These are phyloP conservation scores for Escovopsis sp. DNA, from an alignment of 2,329 filamentous ascomycete species.

Conservation along the genomic window DNA sequence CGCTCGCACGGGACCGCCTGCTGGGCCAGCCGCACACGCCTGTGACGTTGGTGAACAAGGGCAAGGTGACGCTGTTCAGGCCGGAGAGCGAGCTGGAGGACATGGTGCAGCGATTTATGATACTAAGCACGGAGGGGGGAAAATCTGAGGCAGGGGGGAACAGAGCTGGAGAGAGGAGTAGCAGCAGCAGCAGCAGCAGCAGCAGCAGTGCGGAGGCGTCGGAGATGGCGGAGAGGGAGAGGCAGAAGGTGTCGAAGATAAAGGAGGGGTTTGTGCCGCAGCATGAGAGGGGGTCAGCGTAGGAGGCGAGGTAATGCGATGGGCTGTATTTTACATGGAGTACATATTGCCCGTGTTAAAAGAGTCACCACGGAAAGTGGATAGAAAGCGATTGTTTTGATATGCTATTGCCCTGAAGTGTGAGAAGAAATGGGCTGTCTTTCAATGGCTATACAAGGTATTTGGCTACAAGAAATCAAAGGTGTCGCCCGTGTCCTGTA, in stretches of 20 bases:
- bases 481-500: constrained; percentile 70
- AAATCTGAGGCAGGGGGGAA: constrained; percentile 8
- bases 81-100: constrained; percentile 54
- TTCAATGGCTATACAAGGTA: too few species aligned
- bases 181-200: constrained; percentile 9
- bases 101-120: constrained; percentile 35
- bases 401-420: neutral
- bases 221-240: constrained; percentile 13
- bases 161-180: constrained; percentile 12
- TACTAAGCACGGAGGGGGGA: constrained; percentile 10
- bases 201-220: constrained; percentile 8
- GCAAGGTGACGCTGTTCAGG: constrained; percentile 69
- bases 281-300: constrained; percentile 10
- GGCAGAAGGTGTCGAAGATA: constrained; percentile 17
- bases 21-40: constrained; percentile 46
- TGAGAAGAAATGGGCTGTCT: too few species aligned
- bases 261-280: constrained; percentile 16
- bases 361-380: too few species aligned
- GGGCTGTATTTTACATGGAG: neutral
- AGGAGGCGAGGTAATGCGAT: constrained; percentile 2
- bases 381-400: neutral
- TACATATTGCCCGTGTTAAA: too few species aligned
- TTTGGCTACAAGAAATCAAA: constrained; percentile 90
- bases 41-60: constrained; percentile 62
- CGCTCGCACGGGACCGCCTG: constrained; percentile 49